phyloP scores from a whole-genome alignment of 1,139 yeast species.

The Magnusiomyces paraingens region DNA sequence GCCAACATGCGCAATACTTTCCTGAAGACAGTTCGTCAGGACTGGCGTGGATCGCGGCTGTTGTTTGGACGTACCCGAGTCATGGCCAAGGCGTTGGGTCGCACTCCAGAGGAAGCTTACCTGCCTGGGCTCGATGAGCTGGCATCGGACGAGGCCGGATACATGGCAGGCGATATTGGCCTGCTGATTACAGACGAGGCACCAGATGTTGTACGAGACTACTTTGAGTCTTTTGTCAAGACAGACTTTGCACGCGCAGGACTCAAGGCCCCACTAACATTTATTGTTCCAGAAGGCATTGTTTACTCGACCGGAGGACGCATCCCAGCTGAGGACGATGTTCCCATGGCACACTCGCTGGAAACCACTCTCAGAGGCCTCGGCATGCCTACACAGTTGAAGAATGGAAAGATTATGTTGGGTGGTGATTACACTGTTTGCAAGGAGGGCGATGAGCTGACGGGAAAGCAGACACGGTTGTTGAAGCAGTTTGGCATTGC shows the following conservation, averaged over 20 bases:
- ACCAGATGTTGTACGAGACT: slow-evolving; percentile 76
- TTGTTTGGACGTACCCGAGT: slow-evolving; percentile 90
- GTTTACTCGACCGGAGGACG: slow-evolving; percentile 96
- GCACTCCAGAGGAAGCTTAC: slow-evolving; percentile 81
- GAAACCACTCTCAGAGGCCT: slow-evolving; percentile 87
- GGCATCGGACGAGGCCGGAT: slow-evolving; percentile 34
- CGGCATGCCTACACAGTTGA: slow-evolving; percentile 87
- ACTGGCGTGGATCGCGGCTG: slow-evolving; percentile 84
- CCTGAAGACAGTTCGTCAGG: slow-evolving; percentile 82
- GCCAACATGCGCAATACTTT: slow-evolving; percentile 96
- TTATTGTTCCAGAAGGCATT: slow-evolving; percentile 81
- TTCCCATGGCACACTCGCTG: slow-evolving; percentile 92
- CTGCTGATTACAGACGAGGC: slow-evolving; percentile 81
- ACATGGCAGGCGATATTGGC: slow-evolving; percentile 71
- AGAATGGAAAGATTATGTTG: slow-evolving; percentile 77
- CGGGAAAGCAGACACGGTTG: slow-evolving; percentile 86
- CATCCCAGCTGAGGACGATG: slow-evolving; percentile 82
- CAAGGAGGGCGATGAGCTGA: slow-evolving; percentile 68
- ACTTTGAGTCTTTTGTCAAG: slow-evolving; percentile 70
- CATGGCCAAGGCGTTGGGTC: slow-evolving; percentile 86
- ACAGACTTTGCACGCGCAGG: slow-evolving; percentile 90
- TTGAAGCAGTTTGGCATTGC: slow-evolving; percentile 95
- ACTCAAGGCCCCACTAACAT: slow-evolving; percentile 71
- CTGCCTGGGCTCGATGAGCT: slow-evolving; percentile 73
- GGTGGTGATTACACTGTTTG: slow-evolving; percentile 77